phyloP scores from a whole-genome alignment of 2,329 filamentous ascomycete species.

The Gliomastix tumulicola region DNA sequence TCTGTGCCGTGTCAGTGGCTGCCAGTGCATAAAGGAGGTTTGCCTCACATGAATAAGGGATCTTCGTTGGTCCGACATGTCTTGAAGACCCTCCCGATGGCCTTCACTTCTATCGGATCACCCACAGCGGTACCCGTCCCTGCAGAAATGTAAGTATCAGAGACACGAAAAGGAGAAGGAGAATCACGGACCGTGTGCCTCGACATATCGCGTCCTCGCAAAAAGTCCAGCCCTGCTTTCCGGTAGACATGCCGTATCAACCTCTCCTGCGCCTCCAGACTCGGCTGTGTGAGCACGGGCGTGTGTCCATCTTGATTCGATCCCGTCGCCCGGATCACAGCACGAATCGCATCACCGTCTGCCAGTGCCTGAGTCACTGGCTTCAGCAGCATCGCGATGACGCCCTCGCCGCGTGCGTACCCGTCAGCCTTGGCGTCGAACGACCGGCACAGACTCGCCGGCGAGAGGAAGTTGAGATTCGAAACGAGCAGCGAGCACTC shows the following conservation, averaged over 20 bases:
- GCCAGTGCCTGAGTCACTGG: constrained; percentile 46
- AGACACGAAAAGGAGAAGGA: no score
- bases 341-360: constrained; percentile 27
- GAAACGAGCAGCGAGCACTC: constrained; percentile 4
- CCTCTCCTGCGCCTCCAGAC: constrained; percentile 15
- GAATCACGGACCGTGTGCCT: constrained; percentile 41
- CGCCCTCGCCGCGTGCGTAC: constrained; percentile 58
- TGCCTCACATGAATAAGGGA: constrained; percentile 2
- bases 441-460: constrained; percentile 41
- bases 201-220: constrained; percentile 30
- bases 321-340: background rate
- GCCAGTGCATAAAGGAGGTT: constrained; percentile 5
- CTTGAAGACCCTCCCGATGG: constrained; percentile 14
- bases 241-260: constrained; percentile 32
- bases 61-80: constrained; percentile 4
- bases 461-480: constrained; percentile 33
- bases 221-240: constrained; percentile 23
- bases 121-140: constrained; percentile 44
- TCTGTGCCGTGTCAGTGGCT: no score
- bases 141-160: background rate
- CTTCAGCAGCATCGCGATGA: constrained; percentile 53
- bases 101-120: constrained; percentile 28
- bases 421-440: constrained; percentile 55
- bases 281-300: constrained; percentile 33
- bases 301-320: constrained; percentile 7